Percentiles rank a stretch among this genome's conserved stretches.
phyloP scores from a whole-genome alignment of 495 filamentous ascomycete genomes.

The Xylaria bambusicola region DNA sequence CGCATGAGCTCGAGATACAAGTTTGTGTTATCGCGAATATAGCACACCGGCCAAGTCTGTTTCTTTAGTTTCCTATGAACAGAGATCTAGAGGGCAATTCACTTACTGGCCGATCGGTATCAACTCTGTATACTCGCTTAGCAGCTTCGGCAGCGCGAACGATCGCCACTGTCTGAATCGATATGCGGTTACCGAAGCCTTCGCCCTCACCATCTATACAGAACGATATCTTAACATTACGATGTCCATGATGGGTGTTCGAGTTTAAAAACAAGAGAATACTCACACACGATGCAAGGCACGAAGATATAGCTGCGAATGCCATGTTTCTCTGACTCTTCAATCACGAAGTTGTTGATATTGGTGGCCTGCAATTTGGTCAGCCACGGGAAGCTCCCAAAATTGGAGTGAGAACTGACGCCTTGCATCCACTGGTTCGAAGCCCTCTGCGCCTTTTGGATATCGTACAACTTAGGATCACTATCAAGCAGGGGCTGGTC shows the following conservation, averaged over 20 bases:
- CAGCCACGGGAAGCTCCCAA: background rate
- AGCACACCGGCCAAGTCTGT: slow-evolving; percentile 53
- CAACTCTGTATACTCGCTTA: slow-evolving; percentile 41
- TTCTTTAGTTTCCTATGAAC: slow-evolving; percentile 1
- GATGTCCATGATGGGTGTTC: no score
- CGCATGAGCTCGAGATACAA: slow-evolving; percentile 48
- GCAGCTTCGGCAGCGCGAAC: slow-evolving; percentile 43
- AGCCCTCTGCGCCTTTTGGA: slow-evolving; percentile 36
- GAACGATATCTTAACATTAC: background rate
- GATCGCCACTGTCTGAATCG: slow-evolving; percentile 51
- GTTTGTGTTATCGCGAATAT: slow-evolving; percentile 44
- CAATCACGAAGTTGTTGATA: slow-evolving; percentile 42
- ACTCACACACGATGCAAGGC: slow-evolving; percentile 47
- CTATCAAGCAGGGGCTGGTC: slow-evolving; percentile 45
- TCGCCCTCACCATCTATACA: slow-evolving; percentile 43
- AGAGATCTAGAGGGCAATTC: background rate
- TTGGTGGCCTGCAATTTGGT: slow-evolving; percentile 28
- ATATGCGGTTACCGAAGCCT: slow-evolving; percentile 52
- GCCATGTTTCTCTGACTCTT: slow-evolving; percentile 37
- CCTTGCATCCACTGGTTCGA: slow-evolving; percentile 2
- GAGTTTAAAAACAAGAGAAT: background rate
- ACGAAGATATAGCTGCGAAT: slow-evolving; percentile 51
- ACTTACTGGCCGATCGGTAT: slow-evolving; percentile 37
- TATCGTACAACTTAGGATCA: slow-evolving; percentile 43
- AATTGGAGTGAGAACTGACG: slow-evolving; percentile 14